Evolutionary conservation across 768 basidiomycete genomes (phyloP), one percentile per base, ranked within the genome.

Genomic region (Suillus subluteus): DNA sequence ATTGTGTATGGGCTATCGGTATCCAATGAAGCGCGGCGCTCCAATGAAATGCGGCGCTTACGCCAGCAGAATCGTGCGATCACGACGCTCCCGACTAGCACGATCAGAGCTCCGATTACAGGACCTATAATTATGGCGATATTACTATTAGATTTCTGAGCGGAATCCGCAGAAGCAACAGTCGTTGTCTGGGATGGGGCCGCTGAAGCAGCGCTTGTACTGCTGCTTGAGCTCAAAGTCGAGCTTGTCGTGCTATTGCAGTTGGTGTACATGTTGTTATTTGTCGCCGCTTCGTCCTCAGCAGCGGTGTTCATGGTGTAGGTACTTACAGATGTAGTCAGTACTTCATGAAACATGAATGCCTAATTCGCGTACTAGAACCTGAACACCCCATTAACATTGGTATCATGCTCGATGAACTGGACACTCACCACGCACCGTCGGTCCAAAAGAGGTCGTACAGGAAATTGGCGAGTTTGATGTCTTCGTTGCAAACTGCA

Each of bases 241-340:
- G 67, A 46, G 21, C 43, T 46, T 21, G 58, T 62, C 12, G 65
- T 66, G 13, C 59, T 55, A n/a, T 67, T 66, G 62, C 76, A 78
- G 56, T 74, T 71, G 16, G 73, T 74, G 63, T 75, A 78, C 0
- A 75, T 74, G 58, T 78, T 74, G 70, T 74, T 72, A 23, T 68
- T 68, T 38, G 69, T 66, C 30, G 59, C 64, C 2, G 62, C 63
- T n/a, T 76, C 71, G 35, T 73, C 68, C 15, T 46, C 26, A 12
- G 63, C 62, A 4, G 69, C 71, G 8, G 64, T 65, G 23, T 74
- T 68, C 55, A 64, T 68, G 4, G 75, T 72, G 30, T 62, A 75
- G 2, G 66, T 65, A 55, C 76, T 76, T 65, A 32, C 15, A 5
- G 11, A 18, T 40, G 21, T 30, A 48, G n/a, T 37, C 54, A 55